phyloP scores from a whole-genome alignment of 2,329 filamentous ascomycete species.

The Shiraia sp. region DNA sequence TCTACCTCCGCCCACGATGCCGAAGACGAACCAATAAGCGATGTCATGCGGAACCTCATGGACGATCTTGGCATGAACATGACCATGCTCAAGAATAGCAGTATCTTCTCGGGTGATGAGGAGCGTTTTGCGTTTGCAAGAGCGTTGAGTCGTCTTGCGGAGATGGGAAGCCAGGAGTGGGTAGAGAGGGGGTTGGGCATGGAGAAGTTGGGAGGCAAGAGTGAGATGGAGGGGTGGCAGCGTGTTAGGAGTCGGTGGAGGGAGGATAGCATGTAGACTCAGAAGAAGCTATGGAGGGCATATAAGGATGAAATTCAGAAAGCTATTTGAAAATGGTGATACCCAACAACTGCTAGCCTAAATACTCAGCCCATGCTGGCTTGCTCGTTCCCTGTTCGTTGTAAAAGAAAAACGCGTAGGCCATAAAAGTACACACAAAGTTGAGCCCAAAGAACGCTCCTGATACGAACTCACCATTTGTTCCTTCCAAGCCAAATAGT shows the following conservation, averaged over 20 bases:
- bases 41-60: slow-evolving; percentile 78
- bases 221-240: slow-evolving; percentile 67
- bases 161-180: slow-evolving; percentile 97
- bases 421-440: too few relatives aligned
- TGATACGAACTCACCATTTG: too few relatives aligned
- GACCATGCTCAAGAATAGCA: slow-evolving; percentile 79
- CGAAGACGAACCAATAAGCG: slow-evolving; percentile 58
- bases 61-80: slow-evolving; percentile 87
- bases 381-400: too few relatives aligned
- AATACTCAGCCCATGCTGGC: too few relatives aligned
- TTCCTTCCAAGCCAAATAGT: too few relatives aligned
- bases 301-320: too few relatives aligned
- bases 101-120: slow-evolving; percentile 90
- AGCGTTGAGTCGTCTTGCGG: slow-evolving; percentile 78
- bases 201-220: slow-evolving; percentile 66
- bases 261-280: slow-evolving; percentile 47
- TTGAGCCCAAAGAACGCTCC: too few relatives aligned
- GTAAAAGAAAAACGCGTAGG: too few relatives aligned
- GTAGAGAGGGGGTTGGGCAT: slow-evolving; percentile 76
- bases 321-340: too few relatives aligned
- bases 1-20: slow-evolving; percentile 44
- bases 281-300: too few relatives aligned
- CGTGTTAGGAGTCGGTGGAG: slow-evolving; percentile 69
- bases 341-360: too few relatives aligned
- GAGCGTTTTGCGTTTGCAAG: slow-evolving; percentile 95